Evolutionary conservation across 2,329 filamentous ascomycete species (phyloP), one percentile per base, ranked within the genome.

Genomic region (Colletotrichum eleusines): DNA sequence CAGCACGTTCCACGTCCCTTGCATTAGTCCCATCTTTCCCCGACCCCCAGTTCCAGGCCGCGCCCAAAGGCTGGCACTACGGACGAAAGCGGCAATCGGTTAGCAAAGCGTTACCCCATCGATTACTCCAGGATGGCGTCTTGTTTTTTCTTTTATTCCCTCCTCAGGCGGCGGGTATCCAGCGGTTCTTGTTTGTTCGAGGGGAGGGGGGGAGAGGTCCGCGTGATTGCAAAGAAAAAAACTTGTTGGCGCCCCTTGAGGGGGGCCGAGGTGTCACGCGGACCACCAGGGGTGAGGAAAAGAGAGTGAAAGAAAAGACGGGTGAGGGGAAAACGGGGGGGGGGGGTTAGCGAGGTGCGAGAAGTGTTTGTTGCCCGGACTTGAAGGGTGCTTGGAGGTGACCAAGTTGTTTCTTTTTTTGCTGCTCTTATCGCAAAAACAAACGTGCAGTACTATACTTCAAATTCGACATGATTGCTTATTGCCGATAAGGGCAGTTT

Each of bases 61-160:
- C 12, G 28, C 18, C n/a, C 14, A 23, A 38, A 26, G 63, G 66
- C 46, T 26, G 12, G 55, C 64, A 64, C 65, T 69, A 69, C 23
- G 31, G 46, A 59, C 69, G 59, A 55, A 71, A 63, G 44, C 28
- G 64, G 69, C 54, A 71, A 71, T 69, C 69, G 48, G 62, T 71
- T 66, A 66, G 69, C 64, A 69, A 71, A 71, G 58, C 58, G 58
- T 71, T 71, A 69, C 58, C 64, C 61, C 66, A 71, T 61, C 61
- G 69, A 63, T 69, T 71, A 64, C 58, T 54, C 31, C 46, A 68
- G 26, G 54, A 71, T 71, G 59, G 68, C 68, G 68, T 44, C 68
- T 68, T 66, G 44, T 35, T 20, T 20, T 20, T 1, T 5, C 14
- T 40, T 11, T n/a, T n/a, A n/a, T 16, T 16, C 18, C 42, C 42